Evolutionary conservation across 345 rosid genomes (phyloP), one percentile per base, ranked within the genome.

Genomic region (Citrus reticulata): DNA sequence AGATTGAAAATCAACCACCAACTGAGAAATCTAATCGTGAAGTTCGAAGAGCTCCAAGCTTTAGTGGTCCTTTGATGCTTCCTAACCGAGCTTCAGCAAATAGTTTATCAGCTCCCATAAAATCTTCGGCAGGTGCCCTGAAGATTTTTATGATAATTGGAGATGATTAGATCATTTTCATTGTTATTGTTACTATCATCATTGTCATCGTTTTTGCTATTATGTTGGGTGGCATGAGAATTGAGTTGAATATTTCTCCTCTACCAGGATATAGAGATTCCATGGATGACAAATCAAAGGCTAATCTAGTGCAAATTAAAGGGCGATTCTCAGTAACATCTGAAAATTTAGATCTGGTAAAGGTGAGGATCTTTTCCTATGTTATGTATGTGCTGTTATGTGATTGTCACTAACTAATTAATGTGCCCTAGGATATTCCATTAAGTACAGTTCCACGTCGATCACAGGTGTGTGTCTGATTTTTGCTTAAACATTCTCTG

Each of bases 241-340:
- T 19, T 34, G n/a, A 24, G 34, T 77, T 67, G 37, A 68, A 55
- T 75, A 32, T 79, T 68, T 81, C 55, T 75, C 70, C 62, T 82
- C 22, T 29, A 59, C 81, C 75, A 97, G 99, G 99, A 59, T 97
- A 88, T 82, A 91, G 93, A 81, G 99, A 97, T 85, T 90, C 92
- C 76, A 74, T 93, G 87, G 98, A 97, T 86, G 99, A 97, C 8
- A 97, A 93, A 79, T 85, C 98, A 51, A 97, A 94, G 89, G 86
- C 94, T 70, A 97, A 89, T 83, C 87, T 94, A 68, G 98, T 97
- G 82, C 98, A 97, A 84, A 93, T 94, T 77, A 97, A 93, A 87
- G 99, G 99, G 74, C 83, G 98, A 72, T 97, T 97, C 83, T 97
- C 98, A 34, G 99, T 97, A 65, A 97, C 99, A 81, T 97, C 98